Base-by-base conservation (phyloP, 2,329 filamentous ascomycete genomes). In the Metarhizium sp. region DNA sequence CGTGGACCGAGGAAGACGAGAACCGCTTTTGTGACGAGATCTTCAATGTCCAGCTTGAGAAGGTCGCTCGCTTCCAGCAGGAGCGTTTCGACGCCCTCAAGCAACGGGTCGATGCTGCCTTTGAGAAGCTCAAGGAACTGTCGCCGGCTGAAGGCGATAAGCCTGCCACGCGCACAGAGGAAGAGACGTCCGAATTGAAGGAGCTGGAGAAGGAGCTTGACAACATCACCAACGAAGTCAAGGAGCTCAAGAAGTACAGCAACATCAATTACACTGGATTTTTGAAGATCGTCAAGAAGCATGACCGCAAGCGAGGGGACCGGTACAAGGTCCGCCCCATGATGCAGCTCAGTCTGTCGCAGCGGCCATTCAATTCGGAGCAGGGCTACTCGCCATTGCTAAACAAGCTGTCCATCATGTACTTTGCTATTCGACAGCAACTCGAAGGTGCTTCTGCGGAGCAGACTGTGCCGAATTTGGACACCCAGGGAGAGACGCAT, bases 231-330 rank as follows among this genome's bases (percentile, higher is more conserved):
- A 89, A 90, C 68, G 90, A 96, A 72, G 86, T 95, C 66, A 92
- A 87, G 69, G 89, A 95, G 76, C 80, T 99, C 62, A 94, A 96
- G 73, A 94, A 90, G 71, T 99, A 94, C 74, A 94, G 90, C 71
- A 88, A 87, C 60, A 86, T 96, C 75, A 99, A 99, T 75, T 99
- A 96, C 72, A 96, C 94, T 6, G 94, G 91, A 50, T 96, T 97
- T 73, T 81, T 96, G 67, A 99, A 99, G 78, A 95, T 95, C 50
- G 91, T 91, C 55, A 99, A 99, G 84, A 99, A 99, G 75, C 94
- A 99, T 73, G 94, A 99, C 73, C 88, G 94, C 62, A 95, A 92
- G 75, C 82, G 92, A 61, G 92, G 92, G 55, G 80, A 85, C 61
- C 81, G 85, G 53, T 97, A 97, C 76, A 90, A 87, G 69, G 88